Evolutionary conservation across 2,329 filamentous ascomycete genomes (phyloP).

Genomic region (Fusarium clavum): DNA sequence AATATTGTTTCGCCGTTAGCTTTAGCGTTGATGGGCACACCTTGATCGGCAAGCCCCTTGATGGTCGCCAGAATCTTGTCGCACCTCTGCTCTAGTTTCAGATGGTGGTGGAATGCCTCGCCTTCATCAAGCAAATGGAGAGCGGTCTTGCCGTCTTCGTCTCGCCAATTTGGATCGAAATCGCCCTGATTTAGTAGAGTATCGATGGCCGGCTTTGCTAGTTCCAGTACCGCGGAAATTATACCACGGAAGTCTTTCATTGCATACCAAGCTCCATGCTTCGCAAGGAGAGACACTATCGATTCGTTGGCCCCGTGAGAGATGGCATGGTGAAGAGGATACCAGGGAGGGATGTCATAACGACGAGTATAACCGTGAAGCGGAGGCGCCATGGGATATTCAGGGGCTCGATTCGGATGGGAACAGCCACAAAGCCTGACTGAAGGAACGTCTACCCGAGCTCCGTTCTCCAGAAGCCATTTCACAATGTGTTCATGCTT

Average conservation of each 20-base stretch:
- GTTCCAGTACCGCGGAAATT: neutral
- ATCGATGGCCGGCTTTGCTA: neutral
- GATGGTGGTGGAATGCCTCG: too few species aligned
- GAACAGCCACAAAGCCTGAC: neutral
- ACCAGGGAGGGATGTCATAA: neutral
- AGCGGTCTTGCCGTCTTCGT: neutral
- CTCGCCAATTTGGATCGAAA: neutral
- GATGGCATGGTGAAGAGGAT: slow-evolving; percentile 18
- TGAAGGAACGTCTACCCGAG: neutral
- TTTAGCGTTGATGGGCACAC: slow-evolving; percentile 1
- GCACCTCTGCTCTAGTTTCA: too few species aligned
- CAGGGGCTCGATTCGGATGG: too few species aligned
- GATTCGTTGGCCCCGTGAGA: neutral
- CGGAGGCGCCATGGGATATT: too few species aligned
- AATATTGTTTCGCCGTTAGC: neutral
- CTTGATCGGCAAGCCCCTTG: neutral
- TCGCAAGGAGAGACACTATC: neutral
- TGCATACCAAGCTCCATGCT: slow-evolving; percentile 3
- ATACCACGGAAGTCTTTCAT: neutral
- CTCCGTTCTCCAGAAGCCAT: slow-evolving; percentile 15
- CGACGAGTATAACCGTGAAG: too few species aligned
- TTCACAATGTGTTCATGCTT: slow-evolving; percentile 3
- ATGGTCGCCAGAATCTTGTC: neutral
- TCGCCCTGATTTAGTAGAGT: neutral
- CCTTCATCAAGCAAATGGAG: neutral